A percentile compares a stretch with the other conserved stretches of the same genome.
Conservation (phyloP, 2,329 filamentous ascomycete species). For the Hypoxylon sp. region DNA sequence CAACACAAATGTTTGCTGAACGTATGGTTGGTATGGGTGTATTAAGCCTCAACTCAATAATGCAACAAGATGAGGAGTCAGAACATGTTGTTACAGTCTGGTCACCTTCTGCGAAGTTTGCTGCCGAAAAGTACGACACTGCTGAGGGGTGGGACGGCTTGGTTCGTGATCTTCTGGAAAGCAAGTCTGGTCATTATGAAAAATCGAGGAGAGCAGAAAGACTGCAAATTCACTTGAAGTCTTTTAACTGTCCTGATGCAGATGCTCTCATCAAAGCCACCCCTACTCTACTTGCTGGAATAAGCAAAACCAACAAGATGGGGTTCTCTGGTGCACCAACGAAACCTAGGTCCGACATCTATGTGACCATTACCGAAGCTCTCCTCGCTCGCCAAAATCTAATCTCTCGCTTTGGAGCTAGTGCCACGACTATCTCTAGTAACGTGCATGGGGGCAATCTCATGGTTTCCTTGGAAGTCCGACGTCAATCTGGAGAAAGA, state of each 20-base stretch:
- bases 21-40: slow-evolving; percentile 80
- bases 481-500: slow-evolving; percentile 78
- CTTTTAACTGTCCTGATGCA: slow-evolving; percentile 80
- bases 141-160: slow-evolving; percentile 77
- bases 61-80: slow-evolving; percentile 74
- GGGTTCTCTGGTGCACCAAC: slow-evolving; percentile 93
- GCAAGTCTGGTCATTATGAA: slow-evolving; percentile 76
- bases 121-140: slow-evolving; percentile 65
- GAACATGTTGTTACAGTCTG: slow-evolving; percentile 83
- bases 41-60: slow-evolving; percentile 76
- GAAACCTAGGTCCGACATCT: slow-evolving; percentile 91
- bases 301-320: slow-evolving; percentile 85
- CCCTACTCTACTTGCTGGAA: slow-evolving; percentile 84
- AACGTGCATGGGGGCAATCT: slow-evolving; percentile 75
- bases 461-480: slow-evolving; percentile 89
- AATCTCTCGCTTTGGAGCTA: slow-evolving; percentile 73
- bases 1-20: slow-evolving; percentile 61
- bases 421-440: slow-evolving; percentile 73
- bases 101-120: slow-evolving; percentile 66
- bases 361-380: slow-evolving; percentile 83
- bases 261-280: slow-evolving; percentile 84
- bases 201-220: slow-evolving; percentile 77
- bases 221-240: slow-evolving; percentile 79
- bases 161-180: slow-evolving; percentile 76
- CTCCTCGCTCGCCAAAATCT: slow-evolving; percentile 79